These are phyloP conservation scores for Hypoxylon fragiforme DNA, from an alignment of 495 filamentous ascomycete species.

Conservation along the genomic window DNA sequence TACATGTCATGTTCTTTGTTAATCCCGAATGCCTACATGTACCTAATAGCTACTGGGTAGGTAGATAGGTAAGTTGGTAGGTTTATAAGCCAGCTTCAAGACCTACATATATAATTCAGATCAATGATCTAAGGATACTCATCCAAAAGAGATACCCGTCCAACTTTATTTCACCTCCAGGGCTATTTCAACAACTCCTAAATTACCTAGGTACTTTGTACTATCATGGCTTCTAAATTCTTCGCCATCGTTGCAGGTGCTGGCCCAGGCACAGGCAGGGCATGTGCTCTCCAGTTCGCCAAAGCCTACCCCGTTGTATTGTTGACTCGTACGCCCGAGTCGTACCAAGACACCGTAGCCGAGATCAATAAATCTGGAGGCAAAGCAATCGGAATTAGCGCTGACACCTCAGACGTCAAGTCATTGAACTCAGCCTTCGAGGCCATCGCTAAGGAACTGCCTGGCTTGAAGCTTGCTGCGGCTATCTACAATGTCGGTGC, in stretches of 20 bases:
- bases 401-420: constrained; percentile 67
- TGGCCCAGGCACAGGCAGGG: constrained; percentile 64
- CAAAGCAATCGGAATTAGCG: constrained; percentile 72
- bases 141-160: constrained; percentile 35
- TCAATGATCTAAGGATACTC: not conserved
- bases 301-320: constrained; percentile 74
- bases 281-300: constrained; percentile 70
- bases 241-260: constrained; percentile 73
- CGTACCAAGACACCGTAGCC: constrained; percentile 66
- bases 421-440: constrained; percentile 70
- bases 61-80: not conserved
- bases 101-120: too few species aligned
- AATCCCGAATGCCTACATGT: not conserved
- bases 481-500: constrained; percentile 83
- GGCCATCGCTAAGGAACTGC: constrained; percentile 62
- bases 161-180: too few species aligned
- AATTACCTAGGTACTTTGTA: too few species aligned
- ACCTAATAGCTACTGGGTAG: too few species aligned
- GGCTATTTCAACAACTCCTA: too few species aligned
- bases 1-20: constrained; percentile 8
- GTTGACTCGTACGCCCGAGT: constrained; percentile 69
- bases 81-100: too few species aligned
- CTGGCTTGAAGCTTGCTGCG: constrained; percentile 62
- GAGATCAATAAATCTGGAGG: constrained; percentile 74
- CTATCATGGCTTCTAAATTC: constrained; percentile 45